Evolutionary conservation across 768 basidiomycete species (phyloP).

Genomic region (Sistotremastrum suecicum): DNA sequence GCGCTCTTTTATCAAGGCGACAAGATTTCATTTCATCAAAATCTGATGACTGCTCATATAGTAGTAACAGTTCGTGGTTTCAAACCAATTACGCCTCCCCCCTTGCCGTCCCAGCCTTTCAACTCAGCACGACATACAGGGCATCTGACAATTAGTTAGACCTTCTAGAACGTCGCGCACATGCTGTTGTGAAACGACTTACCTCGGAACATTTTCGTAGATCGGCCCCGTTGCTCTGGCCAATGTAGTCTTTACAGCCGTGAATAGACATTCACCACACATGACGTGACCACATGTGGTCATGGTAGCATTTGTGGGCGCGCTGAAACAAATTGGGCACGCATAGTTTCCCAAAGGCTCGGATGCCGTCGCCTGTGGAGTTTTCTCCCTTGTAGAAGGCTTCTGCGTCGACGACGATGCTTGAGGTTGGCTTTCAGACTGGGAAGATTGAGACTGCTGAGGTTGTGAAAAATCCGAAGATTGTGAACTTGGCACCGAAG

Average conservation of each 20-base stretch:
- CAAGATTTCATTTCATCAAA: too few relatives aligned
- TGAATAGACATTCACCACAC: conserved; percentile 65
- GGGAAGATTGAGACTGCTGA: too few relatives aligned
- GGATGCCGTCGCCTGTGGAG: background rate
- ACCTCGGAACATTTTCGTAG: background rate
- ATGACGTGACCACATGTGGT: conserved; percentile 74
- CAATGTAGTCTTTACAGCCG: conserved; percentile 49
- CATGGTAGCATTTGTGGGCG: conserved; percentile 60
- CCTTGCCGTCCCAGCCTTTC: conserved; percentile 56
- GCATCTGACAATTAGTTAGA: conserved; percentile 25
- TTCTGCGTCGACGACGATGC: too few relatives aligned
- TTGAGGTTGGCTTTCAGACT: too few relatives aligned
- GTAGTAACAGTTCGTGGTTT: too few relatives aligned
- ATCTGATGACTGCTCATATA: too few relatives aligned
- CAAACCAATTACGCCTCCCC: conserved; percentile 48
- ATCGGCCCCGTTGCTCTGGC: conserved; percentile 25
- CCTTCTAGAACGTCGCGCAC: background rate
- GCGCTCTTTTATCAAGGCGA: too few relatives aligned
- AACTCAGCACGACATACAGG: conserved; percentile 58
- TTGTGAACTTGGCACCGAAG: too few relatives aligned
- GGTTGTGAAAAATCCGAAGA: too few relatives aligned
- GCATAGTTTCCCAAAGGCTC: conserved; percentile 44
- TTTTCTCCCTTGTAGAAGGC: too few relatives aligned
- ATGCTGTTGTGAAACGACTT: background rate
- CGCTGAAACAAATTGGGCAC: conserved; percentile 70